These are phyloP conservation scores for Allium cepa DNA, from an alignment of 106 monocot genomes.

Conservation along the genomic window DNA sequence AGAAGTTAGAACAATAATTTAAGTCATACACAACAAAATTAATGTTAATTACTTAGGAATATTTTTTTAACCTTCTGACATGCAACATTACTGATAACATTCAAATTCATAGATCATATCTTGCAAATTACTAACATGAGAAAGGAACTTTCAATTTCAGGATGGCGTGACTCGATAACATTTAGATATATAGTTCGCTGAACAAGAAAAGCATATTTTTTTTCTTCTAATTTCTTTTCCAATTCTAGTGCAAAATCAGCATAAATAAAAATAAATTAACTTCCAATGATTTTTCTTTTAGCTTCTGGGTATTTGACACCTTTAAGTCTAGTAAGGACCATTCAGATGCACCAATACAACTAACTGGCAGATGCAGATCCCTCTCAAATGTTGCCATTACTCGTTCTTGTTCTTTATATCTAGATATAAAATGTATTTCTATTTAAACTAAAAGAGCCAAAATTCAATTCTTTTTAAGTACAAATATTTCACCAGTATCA, in stretches of 20 bases:
- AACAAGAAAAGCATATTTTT: slow-evolving; percentile 53
- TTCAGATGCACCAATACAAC: slow-evolving; percentile 77
- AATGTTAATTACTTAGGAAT: too few relatives aligned
- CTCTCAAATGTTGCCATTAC: slow-evolving; percentile 84
- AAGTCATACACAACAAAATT: too few relatives aligned
- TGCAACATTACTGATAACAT: too few relatives aligned
- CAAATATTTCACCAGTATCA: too few relatives aligned
- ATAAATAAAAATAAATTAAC: slow-evolving; percentile 79
- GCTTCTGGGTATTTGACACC: slow-evolving; percentile 86
- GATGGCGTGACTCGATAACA: too few relatives aligned
- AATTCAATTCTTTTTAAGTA: too few relatives aligned
- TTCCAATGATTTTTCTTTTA: slow-evolving; percentile 92
- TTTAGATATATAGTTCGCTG: slow-evolving; percentile 95
- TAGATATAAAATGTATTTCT: slow-evolving; percentile 10
- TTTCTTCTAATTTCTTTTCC: slow-evolving; percentile 37
- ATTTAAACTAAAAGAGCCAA: background rate
- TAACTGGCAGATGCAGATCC: slow-evolving; percentile 87
- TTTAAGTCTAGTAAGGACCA: slow-evolving; percentile 67
- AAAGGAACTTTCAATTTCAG: too few relatives aligned
- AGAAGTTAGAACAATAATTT: too few relatives aligned
- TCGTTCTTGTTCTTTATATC: slow-evolving; percentile 85
- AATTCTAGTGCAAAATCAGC: slow-evolving; percentile 79
- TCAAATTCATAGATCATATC: too few relatives aligned
- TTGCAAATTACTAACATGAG: too few relatives aligned
- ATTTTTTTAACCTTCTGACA: too few relatives aligned